These are phyloP conservation scores for Setaria italica DNA, from an alignment of 202 grass and related monocot genomes.

Conservation along the genomic window DNA sequence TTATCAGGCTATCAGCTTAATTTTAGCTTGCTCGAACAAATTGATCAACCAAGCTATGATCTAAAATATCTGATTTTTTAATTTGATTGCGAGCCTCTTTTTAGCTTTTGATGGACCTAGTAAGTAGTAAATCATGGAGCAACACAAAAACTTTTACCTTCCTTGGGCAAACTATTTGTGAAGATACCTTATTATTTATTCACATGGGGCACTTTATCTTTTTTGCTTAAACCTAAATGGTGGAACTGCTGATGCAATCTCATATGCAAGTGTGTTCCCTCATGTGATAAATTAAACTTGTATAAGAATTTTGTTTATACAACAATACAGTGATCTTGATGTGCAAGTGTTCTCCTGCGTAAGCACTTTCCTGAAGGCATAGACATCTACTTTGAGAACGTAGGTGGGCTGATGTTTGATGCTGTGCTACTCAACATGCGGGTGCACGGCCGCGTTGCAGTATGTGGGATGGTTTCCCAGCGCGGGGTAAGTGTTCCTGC, in stretches of 20 bases:
- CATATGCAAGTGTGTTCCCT: not conserved
- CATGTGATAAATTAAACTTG: not conserved
- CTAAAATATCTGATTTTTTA: too few relatives aligned
- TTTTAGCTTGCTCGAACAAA: not conserved
- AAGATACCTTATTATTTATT: too few relatives aligned
- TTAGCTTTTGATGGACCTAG: too few relatives aligned
- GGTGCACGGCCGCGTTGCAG: conserved; percentile 68
- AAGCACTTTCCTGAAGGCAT: conserved; percentile 84
- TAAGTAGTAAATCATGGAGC: too few relatives aligned
- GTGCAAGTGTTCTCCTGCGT: conserved; percentile 11
- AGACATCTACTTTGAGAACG: conserved; percentile 93
- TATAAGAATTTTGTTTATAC: too few relatives aligned
- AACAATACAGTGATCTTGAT: not conserved
- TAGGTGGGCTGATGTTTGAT: conserved; percentile 80
- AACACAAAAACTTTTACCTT: too few relatives aligned
- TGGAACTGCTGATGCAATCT: too few relatives aligned
- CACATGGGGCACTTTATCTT: too few relatives aligned
- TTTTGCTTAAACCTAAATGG: too few relatives aligned
- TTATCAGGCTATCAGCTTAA: not conserved
- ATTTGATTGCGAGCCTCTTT: too few relatives aligned
- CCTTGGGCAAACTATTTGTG: too few relatives aligned
- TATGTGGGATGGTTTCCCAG: conserved; percentile 89
- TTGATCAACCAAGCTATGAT: not conserved
- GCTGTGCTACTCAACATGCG: conserved; percentile 82
- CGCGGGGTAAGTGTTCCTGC: conserved; percentile 50